A percentile compares a stretch with the other conserved stretches of the same genome.
These are phyloP conservation scores for Cladophialophora immunda DNA, from an alignment of 2,329 filamentous ascomycete genomes.

Conservation along the genomic window DNA sequence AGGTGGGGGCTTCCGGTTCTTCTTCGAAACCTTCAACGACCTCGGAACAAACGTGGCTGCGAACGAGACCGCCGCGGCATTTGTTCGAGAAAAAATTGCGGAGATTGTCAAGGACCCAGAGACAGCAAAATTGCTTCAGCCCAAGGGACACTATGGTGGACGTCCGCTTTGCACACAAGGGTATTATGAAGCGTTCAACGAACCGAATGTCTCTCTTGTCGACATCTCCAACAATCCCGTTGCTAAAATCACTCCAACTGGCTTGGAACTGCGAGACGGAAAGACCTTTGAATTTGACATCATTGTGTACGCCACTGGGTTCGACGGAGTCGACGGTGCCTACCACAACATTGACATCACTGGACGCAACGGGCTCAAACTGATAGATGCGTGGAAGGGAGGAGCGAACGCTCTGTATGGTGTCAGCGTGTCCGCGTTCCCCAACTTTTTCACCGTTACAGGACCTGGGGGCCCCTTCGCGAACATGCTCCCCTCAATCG, in stretches of 20 bases:
- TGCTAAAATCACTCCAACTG: slow-evolving; percentile 47
- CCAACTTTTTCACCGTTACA: slow-evolving; percentile 62
- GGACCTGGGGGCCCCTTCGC: slow-evolving; percentile 63
- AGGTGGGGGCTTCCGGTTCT: slow-evolving; percentile 62
- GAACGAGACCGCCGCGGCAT: slow-evolving; percentile 62
- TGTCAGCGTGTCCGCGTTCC: slow-evolving; percentile 50
- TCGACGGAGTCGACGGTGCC: slow-evolving; percentile 52
- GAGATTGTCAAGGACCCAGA: slow-evolving; percentile 60
- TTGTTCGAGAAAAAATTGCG: slow-evolving; percentile 63
- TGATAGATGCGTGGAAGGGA: slow-evolving; percentile 48
- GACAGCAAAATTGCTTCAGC: slow-evolving; percentile 62
- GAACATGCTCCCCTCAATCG: slow-evolving; percentile 64
- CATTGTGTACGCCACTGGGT: slow-evolving; percentile 54
- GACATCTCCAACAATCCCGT: slow-evolving; percentile 55
- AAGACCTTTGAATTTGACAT: slow-evolving; percentile 50
- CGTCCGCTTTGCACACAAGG: slow-evolving; percentile 57
- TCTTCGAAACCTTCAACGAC: slow-evolving; percentile 62
- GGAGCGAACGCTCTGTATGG: slow-evolving; percentile 52
- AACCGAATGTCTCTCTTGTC: slow-evolving; percentile 56
- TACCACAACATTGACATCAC: slow-evolving; percentile 51
- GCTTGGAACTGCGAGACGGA: slow-evolving; percentile 52
- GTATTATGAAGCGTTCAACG: slow-evolving; percentile 61
- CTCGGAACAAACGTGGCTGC: slow-evolving; percentile 54
- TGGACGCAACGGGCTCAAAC: slow-evolving; percentile 46
- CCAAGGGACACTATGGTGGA: slow-evolving; percentile 62